Conservation (phyloP, 2,329 filamentous ascomycete species). For the Cladobotryum protrusum region DNA sequence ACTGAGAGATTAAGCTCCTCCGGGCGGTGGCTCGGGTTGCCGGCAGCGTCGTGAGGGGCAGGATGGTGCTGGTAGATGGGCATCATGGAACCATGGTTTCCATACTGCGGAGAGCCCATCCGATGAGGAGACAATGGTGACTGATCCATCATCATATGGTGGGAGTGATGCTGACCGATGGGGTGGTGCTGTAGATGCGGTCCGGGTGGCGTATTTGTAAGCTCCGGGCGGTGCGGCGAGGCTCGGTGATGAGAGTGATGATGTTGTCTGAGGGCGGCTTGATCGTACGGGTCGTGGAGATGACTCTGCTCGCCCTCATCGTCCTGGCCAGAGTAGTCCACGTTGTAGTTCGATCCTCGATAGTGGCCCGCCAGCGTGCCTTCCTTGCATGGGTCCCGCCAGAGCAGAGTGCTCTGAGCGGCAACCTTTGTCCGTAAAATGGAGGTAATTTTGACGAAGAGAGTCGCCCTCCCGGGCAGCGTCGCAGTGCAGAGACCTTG, state of each 20-base stretch:
- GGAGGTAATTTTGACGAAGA: slow-evolving; percentile 54
- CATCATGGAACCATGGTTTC: neutral
- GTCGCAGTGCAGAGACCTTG: slow-evolving; percentile 26
- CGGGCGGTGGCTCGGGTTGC: neutral
- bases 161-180: slow-evolving; percentile 36
- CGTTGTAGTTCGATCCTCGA: slow-evolving; percentile 66
- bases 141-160: slow-evolving; percentile 42
- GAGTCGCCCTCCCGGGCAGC: slow-evolving; percentile 50
- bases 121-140: neutral
- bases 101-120: neutral
- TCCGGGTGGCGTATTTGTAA: slow-evolving; percentile 14
- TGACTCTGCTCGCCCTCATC: slow-evolving; percentile 60
- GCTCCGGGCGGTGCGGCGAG: slow-evolving; percentile 42
- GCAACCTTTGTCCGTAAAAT: slow-evolving; percentile 39
- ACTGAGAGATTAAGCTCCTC: neutral
- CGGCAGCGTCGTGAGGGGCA: neutral
- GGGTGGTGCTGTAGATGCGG: slow-evolving; percentile 26
- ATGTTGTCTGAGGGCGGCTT: slow-evolving; percentile 28
- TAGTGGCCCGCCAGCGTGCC: slow-evolving; percentile 70
- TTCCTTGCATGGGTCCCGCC: slow-evolving; percentile 67
- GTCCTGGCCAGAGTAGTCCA: slow-evolving; percentile 66
- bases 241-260: slow-evolving; percentile 35
- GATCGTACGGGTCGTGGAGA: slow-evolving; percentile 57
- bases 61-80: slow-evolving; percentile 1
- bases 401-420: slow-evolving; percentile 72